Conservation (phyloP, 495 filamentous ascomycete genomes). For the Talaromyces adpressus region DNA sequence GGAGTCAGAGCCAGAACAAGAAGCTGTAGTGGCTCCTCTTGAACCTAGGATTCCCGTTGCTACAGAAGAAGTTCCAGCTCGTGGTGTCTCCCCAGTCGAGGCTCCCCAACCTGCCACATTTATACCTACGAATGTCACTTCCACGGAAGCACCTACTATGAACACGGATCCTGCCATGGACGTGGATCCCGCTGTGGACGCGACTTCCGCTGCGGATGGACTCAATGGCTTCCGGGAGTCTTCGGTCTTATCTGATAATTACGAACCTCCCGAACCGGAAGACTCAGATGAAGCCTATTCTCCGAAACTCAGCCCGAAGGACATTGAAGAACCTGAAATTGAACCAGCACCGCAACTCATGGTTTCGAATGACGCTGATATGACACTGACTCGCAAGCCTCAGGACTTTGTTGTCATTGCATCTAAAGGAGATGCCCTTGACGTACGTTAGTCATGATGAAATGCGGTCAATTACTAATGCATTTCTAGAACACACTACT, state of each 20-base stretch:
- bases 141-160: not conserved
- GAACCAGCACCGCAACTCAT: slow-evolving; percentile 15
- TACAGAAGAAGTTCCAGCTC: slow-evolving; percentile 8
- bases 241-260: slow-evolving; percentile 40
- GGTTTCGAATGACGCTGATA: slow-evolving; percentile 17
- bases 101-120: not conserved
- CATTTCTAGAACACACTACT: not conserved
- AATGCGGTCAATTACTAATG: slow-evolving; percentile 6
- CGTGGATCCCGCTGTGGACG: not conserved
- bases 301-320: slow-evolving; percentile 3
- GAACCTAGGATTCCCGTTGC: not conserved
- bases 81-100: not conserved
- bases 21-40: not conserved
- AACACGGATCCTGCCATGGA: not conserved
- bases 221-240: slow-evolving; percentile 18
- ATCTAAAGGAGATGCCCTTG: slow-evolving; percentile 16
- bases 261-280: slow-evolving; percentile 53
- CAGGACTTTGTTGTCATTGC: slow-evolving; percentile 18
- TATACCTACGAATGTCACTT: not conserved
- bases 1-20: not conserved
- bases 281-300: slow-evolving; percentile 15
- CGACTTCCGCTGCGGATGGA: not conserved
- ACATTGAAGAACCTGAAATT: not conserved
- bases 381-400: slow-evolving; percentile 24
- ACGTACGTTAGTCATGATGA: slow-evolving; percentile 20